Evolutionary conservation across 1,139 yeast genomes (phyloP), one percentile per base, ranked within the genome.

Genomic region (Meyerozyma smithsonii): DNA sequence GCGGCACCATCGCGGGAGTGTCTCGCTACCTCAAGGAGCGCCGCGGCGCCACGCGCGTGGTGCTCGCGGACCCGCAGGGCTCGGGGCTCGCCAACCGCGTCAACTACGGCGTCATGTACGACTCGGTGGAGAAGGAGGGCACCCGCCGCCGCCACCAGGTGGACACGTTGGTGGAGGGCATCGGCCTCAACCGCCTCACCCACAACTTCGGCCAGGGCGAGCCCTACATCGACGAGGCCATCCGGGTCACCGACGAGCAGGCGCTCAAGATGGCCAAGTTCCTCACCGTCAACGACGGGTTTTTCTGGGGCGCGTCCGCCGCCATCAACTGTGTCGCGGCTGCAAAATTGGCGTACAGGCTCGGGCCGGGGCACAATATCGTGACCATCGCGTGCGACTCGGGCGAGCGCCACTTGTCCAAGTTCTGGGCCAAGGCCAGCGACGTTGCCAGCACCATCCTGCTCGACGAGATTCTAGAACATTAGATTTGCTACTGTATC

Each of bases 241-340:
- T 86, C 12, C 67, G 90, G 42, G 96, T 92, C 2, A 62, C 77
- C 3, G 98, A 92, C 54, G 71, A 63, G 1, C 85, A 90, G 57
- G 95, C 97, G 0, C 53, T 88, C 23, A 77, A 74, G 49, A 92
- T 92, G 97, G 97, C 97, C 11, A 81, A 83, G 56, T 85, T 62
- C 54, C 61, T 92, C 26, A 84, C 89, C 45, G 77, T 81, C 3
- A 72, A 85, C 43, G 98, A 92, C 56, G 98, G 98, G 0, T 62
- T 87, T 21, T 92, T 92, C 58, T 75, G 90, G 59, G 98, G 98
- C 4, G 82, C 95, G 28, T 86, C 96, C 32, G 84, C 95, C 8
- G 96, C 96, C 0, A 82, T 92, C 23, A 89, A 90, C 56, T 90
- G 96, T 39, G 96, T 87, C 1, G 97, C 96, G 1, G 95, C 96